phyloP scores from a whole-genome alignment of 768 basidiomycete species.

The Trametes cingulata region DNA sequence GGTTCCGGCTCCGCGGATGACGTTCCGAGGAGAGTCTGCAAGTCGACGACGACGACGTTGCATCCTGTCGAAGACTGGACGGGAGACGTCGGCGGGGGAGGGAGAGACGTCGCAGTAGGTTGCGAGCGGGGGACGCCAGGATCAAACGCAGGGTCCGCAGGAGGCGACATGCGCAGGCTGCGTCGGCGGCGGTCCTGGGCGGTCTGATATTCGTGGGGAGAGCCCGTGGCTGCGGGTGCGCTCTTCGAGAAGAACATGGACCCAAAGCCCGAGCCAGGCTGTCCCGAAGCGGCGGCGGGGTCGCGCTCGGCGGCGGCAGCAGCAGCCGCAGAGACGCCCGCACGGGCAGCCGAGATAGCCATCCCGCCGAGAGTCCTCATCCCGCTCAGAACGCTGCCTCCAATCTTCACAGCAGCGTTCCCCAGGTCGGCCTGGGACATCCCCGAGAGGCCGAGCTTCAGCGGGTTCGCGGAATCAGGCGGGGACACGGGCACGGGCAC shows the following conservation, averaged over 20 bases:
- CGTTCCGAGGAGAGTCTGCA: conserved; percentile 37
- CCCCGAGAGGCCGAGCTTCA: conserved; percentile 30
- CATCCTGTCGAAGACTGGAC: conserved; percentile 22
- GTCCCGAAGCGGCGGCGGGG: neutral
- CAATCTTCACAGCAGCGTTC: conserved; percentile 56
- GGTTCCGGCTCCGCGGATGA: conserved; percentile 25
- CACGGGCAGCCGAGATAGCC: conserved; percentile 50
- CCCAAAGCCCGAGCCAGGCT: neutral
- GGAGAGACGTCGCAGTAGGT: conserved; percentile 24
- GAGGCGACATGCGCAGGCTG: conserved; percentile 11
- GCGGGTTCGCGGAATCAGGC: conserved; percentile 17
- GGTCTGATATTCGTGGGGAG: conserved; percentile 25
- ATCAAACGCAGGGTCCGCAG: neutral
- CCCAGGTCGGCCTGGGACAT: conserved; percentile 53
- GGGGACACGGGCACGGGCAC: conserved; percentile 8
- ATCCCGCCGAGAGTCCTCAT: conserved; percentile 64
- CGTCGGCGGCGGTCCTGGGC: conserved; percentile 7
- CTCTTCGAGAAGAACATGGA: conserved; percentile 59
- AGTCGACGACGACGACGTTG: conserved; percentile 59
- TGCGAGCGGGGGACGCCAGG: neutral
- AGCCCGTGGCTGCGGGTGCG: conserved; percentile 49
- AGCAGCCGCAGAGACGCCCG: conserved; percentile 27
- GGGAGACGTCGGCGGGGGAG: conserved; percentile 12
- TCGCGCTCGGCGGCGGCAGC: conserved; percentile 24
- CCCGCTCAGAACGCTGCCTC: conserved; percentile 62